Conservation (phyloP, 495 filamentous ascomycete genomes). For the Lineolata rhizophorae region DNA sequence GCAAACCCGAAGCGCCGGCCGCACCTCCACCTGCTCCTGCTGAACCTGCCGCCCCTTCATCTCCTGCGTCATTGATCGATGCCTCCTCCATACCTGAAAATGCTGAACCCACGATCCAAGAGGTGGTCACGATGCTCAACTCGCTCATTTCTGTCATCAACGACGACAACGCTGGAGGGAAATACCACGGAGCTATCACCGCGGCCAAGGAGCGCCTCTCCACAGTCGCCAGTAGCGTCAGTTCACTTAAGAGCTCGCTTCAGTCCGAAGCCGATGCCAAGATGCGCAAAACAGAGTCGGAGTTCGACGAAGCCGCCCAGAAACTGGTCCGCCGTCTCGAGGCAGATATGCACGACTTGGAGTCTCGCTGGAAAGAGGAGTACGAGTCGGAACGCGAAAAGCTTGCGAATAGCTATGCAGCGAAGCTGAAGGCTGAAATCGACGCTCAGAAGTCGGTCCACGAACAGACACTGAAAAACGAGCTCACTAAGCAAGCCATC, state of each 20-base stretch:
- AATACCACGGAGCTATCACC: constrained; percentile 54
- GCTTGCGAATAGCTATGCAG: constrained; percentile 49
- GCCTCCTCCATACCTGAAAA: constrained; percentile 47
- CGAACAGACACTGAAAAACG: constrained; percentile 61
- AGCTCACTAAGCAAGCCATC: constrained; percentile 77
- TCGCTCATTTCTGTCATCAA: constrained; percentile 86
- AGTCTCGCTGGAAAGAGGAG: constrained; percentile 61
- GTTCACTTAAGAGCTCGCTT: constrained; percentile 39
- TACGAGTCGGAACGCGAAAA: constrained; percentile 75
- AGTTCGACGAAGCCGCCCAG: constrained; percentile 63
- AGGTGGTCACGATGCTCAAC: constrained; percentile 88
- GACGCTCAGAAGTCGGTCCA: constrained; percentile 49
- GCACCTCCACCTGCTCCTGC: no score
- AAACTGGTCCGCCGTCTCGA: constrained; percentile 52
- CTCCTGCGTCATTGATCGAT: constrained; percentile 44
- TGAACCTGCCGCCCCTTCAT: constrained; percentile 11
- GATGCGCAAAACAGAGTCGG: constrained; percentile 43
- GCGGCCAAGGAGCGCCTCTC: constrained; percentile 62
- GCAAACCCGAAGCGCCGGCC: constrained; percentile 7
- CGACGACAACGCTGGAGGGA: constrained; percentile 47
- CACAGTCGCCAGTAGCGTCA: constrained; percentile 53
- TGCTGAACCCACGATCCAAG: constrained; percentile 70
- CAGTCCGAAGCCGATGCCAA: constrained; percentile 54
- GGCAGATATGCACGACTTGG: constrained; percentile 47
- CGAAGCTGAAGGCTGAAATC: constrained; percentile 55